These are phyloP conservation scores for Dysphania ambrosioides DNA, from an alignment of 148 eudicot genomes.

Conservation along the genomic window DNA sequence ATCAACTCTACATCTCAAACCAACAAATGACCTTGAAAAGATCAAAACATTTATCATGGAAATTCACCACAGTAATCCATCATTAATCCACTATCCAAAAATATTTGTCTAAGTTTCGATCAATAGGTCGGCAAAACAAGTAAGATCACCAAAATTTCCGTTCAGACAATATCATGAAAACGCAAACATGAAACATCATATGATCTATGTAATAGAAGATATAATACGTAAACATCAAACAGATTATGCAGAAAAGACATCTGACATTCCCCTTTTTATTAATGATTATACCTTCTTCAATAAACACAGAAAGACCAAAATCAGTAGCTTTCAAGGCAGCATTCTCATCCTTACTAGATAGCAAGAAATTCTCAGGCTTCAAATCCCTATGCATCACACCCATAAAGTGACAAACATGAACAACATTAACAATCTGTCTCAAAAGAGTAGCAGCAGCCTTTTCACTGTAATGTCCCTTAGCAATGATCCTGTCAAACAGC, in stretches of 20 bases:
- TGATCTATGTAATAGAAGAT: not conserved
- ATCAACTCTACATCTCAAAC: slow-evolving; percentile 4
- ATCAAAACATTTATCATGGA: not conserved
- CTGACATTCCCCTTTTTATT: not conserved
- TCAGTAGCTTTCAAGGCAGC: slow-evolving; percentile 75
- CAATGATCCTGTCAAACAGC: slow-evolving; percentile 74
- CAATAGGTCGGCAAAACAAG: not conserved
- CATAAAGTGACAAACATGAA: slow-evolving; percentile 84
- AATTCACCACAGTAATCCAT: not conserved
- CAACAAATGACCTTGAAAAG: not conserved
- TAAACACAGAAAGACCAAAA: slow-evolving; percentile 78
- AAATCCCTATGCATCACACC: slow-evolving; percentile 86
- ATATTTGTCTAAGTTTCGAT: no score
- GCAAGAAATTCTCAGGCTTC: slow-evolving; percentile 86
- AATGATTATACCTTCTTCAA: slow-evolving; percentile 52
- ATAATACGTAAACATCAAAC: not conserved
- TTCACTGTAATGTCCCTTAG: slow-evolving; percentile 77
- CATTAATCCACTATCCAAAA: not conserved
- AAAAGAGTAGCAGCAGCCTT: slow-evolving; percentile 66
- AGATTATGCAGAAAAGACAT: not conserved
- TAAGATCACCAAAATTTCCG: not conserved
- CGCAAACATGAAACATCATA: not conserved
- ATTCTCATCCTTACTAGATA: slow-evolving; percentile 53
- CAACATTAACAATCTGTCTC: slow-evolving; percentile 78
- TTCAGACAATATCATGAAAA: not conserved